A percentile compares a stretch with the other conserved stretches of the same genome.
Conservation (phyloP, 306 rosid genomes). For the Quercus variabilis region DNA sequence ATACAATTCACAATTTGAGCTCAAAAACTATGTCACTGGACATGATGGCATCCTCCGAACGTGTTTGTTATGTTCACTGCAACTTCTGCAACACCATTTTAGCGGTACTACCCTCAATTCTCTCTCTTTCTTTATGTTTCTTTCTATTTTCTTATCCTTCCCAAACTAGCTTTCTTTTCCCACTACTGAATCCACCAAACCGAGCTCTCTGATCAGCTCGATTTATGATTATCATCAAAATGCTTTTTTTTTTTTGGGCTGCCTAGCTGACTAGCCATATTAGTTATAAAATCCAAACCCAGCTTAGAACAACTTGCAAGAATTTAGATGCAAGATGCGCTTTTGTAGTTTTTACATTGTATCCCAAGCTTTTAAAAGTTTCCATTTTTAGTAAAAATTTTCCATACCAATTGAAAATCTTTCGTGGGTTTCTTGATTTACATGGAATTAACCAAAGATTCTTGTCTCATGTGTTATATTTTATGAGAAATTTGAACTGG, state of each 20-base stretch:
- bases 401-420: constrained; percentile 13
- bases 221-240: constrained; percentile 21
- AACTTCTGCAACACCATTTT: constrained; percentile 99
- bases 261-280: constrained; percentile 8
- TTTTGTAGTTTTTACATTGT: constrained; percentile 16
- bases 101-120: constrained; percentile 72
- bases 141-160: constrained; percentile 15
- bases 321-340: constrained; percentile 2
- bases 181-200: constrained; percentile 40
- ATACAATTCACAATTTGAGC: constrained; percentile 6
- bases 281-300: constrained; percentile 25
- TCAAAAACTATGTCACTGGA: constrained; percentile 73
- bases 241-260: constrained; percentile 5
- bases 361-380: constrained; percentile 6
- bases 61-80: constrained; percentile 99
- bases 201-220: constrained; percentile 8
- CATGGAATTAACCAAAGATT: constrained; percentile 15
- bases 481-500: constrained; percentile 43
- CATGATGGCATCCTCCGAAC: constrained; percentile 86
- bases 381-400: constrained; percentile 11
- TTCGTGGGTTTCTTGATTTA: constrained; percentile 15
- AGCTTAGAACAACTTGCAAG: constrained; percentile 26
- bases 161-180: constrained; percentile 30
- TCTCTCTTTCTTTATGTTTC: constrained; percentile 13
- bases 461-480: constrained; percentile 26